Evolutionary conservation across 2,329 filamentous ascomycete species (phyloP), one percentile per base, ranked within the genome.

Genomic region (Calycina herbarum): DNA sequence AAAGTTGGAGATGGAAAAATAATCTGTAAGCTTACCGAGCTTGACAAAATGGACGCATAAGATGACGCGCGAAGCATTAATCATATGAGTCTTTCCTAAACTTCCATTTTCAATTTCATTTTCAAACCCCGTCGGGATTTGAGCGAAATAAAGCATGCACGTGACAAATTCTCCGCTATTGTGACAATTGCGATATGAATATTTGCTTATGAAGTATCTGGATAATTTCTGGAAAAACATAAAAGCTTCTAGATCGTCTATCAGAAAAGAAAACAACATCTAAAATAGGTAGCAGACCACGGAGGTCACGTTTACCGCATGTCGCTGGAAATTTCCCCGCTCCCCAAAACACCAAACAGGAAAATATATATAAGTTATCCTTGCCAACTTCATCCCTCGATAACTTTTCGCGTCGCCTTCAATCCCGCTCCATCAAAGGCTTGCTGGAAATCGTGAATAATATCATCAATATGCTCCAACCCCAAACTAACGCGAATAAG

Each of bases 401-500:
- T 54, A 11, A 13, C 24, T 54, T 51, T 54, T 13, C 48, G 57
- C 33, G 58, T 7, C 24, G 64, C 27, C 33, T 66, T 64, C 42
- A 65, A 59, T 51, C 64, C 64, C 7, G 67, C 68, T 8, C 62
- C 64, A 45, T 68, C 64, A 57, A 69, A 69, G 15, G 66, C 67
- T 33, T 70, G 67, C 40, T 70, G 62, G 54, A 90, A 89, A 76
- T 90, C 87, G 48, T 83, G 83, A 70, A 89, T 88, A 72, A 90
- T 89, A 72, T 90, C 87, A 77, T 89, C 86, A 70, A 90, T 89
- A 73, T 90, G 86, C 76, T 90, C 87, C 2, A 83, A 87, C 59
- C 87, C 87, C 61, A 90, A 86, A 0, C 27, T 57, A 5, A 70
- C 63, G 11, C 67, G 61, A 38, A 68, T 69, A 20, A 68, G 56